Evolutionary conservation across 2,329 filamentous ascomycete genomes (phyloP), one percentile per base, ranked within the genome.

Genomic region (Aspergillus sp.): DNA sequence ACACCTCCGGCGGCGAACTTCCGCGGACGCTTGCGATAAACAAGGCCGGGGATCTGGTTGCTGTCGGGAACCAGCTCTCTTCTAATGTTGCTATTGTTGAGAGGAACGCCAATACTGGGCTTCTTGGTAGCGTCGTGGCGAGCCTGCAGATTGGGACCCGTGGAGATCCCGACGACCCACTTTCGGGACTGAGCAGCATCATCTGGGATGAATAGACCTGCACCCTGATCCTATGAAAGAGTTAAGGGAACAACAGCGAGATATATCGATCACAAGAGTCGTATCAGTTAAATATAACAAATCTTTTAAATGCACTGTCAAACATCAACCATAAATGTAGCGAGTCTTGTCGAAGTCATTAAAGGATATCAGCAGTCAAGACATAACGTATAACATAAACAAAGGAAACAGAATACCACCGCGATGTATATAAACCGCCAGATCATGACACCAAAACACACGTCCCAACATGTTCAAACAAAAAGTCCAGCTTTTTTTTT

Each of bases 1-100:
- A 81, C n/a, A 79, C 88, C 0, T 82, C 85, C 0, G 87, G 87
- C 48, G 90, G 90, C 2, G 71, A 75, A 7, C 82, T 80, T 55
- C 89, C 90, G 0, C 81, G 89, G 20, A 87, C 89, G 41, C 89
- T 90, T 70, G 82, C 81, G 50, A 74, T 90, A 56, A 91, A 88
- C 71, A 80, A 79, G 60, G 82, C 80, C 11, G 89, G 89, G 1
- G 80, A 80, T 54, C 73, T 88, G 57, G 74, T 91, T 3, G 89
- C 86, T 1, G 83, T 91, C 26, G 88, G 82, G 0, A 78, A 89
- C 62, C 87, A 91, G 73, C 73, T 74, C 15, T 84, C 84, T 50
- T 76, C 80, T 32, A 83, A 81, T 30, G 83, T 90, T 1, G 83
- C 82, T 6, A 72, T 93, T 49, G 82, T 89, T 48, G 70, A 76